Evolutionary conservation across 2,329 filamentous ascomycete genomes (phyloP), one percentile per base, ranked within the genome.

Genomic region (Curvularia sp.): DNA sequence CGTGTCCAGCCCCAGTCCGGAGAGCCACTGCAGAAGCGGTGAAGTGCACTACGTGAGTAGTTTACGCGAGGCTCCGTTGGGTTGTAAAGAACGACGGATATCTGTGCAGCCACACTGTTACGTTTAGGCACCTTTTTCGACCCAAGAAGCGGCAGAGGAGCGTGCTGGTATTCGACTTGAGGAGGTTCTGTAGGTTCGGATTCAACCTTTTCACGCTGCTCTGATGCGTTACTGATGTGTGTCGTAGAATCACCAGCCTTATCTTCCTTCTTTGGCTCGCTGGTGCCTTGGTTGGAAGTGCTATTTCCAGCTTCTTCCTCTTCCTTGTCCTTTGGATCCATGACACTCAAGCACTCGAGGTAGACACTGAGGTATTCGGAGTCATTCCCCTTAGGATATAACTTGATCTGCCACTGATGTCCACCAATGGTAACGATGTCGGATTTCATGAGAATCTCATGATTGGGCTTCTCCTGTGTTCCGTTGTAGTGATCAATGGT

Each of bases 361-460:
- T 88, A 89, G 24, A 87, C 79, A 63, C 85, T 87, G 52, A 88
- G 70, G 31, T 84, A 84, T 39, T 83, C 81, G 2, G 83, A 82
- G 62, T 84, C 82, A 66, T 88, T 87, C 20, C 86, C 86, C 44
- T 82, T 81, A 2, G 86, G 86, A 64, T 86, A 88, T 69, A 88
- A 85, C 71, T 88, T 88, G 77, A 89, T 85, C 55, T 83, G 85
- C 86, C 86, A 89, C 69, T 87, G 86, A 60, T 85, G 83, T 20
- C 84, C 86, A 20, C 85, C 86, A 56, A 88, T 78, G 26, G 75
- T 81, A 10, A 85, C 83, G 5, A 81, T 70, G 0, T 81, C 84
- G 5, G 86, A 88, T 30, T 82, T 83, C 82, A 88, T 86, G 62
- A 88, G 78, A 41, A 82, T 79, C 38, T 83, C 81, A 42, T 81